These are phyloP conservation scores for Lophiostoma macrostomum DNA, from an alignment of 495 filamentous ascomycete species.

Conservation along the genomic window DNA sequence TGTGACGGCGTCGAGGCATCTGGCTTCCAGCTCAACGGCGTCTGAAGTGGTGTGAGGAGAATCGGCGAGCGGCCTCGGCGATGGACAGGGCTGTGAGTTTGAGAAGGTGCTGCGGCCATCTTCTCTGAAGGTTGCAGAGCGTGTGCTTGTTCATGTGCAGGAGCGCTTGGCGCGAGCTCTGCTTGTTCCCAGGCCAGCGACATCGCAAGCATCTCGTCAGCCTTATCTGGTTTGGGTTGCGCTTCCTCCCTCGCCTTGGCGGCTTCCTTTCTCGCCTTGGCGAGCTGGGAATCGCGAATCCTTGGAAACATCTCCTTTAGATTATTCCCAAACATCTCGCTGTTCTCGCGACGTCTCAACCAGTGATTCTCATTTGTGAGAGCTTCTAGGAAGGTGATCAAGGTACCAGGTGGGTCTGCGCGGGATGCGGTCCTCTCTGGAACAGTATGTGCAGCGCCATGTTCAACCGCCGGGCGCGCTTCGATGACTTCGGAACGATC, in stretches of 20 bases:
- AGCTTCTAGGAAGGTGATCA: slow-evolving; percentile 10
- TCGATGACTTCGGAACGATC: neutral
- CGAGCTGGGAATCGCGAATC: neutral
- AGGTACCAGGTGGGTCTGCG: neutral
- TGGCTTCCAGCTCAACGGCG: neutral
- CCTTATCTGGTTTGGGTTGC: neutral
- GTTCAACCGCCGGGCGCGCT: neutral
- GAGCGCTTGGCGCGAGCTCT: no score
- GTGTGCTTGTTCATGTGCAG: no score
- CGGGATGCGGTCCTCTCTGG: neutral
- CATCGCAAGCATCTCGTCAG: slow-evolving; percentile 1
- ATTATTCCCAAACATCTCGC: slow-evolving; percentile 7
- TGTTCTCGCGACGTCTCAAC: slow-evolving; percentile 18
- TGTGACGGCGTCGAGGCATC: neutral
- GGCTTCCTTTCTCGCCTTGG: neutral
- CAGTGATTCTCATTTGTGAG: slow-evolving; percentile 25
- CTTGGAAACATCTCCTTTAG: neutral
- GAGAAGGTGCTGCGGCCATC: no score
- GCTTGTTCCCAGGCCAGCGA: no score
- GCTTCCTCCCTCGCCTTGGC: neutral
- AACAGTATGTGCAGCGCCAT: no score
- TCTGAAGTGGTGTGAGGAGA: neutral
- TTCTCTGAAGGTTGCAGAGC: no score
- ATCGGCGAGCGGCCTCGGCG: neutral
- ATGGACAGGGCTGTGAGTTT: neutral